Evolutionary conservation across 495 filamentous ascomycete species (phyloP), one percentile per base, ranked within the genome.

Genomic region (Extremus antarcticus): DNA sequence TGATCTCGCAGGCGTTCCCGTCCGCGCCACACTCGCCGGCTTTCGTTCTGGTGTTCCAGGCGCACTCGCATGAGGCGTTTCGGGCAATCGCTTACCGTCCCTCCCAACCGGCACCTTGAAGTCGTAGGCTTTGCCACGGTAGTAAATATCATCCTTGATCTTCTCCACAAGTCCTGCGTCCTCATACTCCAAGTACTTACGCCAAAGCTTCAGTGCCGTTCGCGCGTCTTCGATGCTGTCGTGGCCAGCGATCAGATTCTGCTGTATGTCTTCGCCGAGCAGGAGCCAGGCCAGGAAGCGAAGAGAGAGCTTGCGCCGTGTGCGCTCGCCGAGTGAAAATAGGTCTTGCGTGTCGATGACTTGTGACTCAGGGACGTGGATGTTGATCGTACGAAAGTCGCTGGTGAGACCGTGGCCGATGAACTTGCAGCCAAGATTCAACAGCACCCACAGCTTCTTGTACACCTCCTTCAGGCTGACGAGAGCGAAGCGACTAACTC

Each of bases 351-450:
- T 99, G 68, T 99, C 92, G 32, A 96, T 85, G 16, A 94, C 85
- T 65, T 99, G 92, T 25, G 77, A 69, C 67, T 88, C 88, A 1
- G 94, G 92, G 3, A 98, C 85, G 65, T 95, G 87, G 52, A 99
- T 95, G 66, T 99, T 96, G 71, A 95, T 94, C 49, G 89, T 92
- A 38, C 92, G 87, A 72, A 97, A 99, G 65, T 99, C 92, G 51
- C 90, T 90, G 47, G 83, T 82, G 22, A 99, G 72, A 9, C 90
- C 88, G 67, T 99, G 92, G 8, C 92, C 92, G 25, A 99, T 81
- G 68, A 99, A 99, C 45, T 86, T 75, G 70, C 88, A 94, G 25
- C 94, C 92, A 1, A 96, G 76, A 65, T 99, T 97, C 9, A 97
- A 78, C 8, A 99, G 80, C 13, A 97, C 77, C 92, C 92, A 99